Base-by-base conservation (phyloP, 1,139 yeast species). In the Taphrina populina region DNA sequence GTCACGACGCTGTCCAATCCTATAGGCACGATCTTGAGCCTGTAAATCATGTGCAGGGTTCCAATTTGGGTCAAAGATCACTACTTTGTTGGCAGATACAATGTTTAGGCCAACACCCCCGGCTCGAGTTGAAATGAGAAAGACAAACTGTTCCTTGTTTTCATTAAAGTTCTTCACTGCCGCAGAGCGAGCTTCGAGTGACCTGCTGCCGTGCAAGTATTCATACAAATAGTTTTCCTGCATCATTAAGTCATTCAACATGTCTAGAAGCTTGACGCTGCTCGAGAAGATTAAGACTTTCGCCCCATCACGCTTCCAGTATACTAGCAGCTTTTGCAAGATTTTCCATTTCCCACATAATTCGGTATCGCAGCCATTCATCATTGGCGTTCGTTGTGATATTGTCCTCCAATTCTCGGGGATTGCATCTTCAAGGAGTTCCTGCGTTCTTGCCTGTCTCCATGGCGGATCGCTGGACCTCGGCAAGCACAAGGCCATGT, bases 11-110 rank as follows among this genome's bases (percentile, higher is more conserved):
- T 92, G 98, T 10, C 98, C 98, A 67, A 92, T 92, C 73, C 98
- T 81, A 69, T 92, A 98, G 0, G 98, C 98, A 67, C 98, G 79
- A 69, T 92, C 98, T 97, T 92, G 92, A 0, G 98, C 97, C 71
- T 92, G 98, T 64, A 92, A 75, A 75, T 92, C 98, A 0, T 97
- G 97, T 67, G 92, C 97, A 1, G 98, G 98, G 66, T 92, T 92
- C 98, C 98, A 92, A 70, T 92, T 97, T 0, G 96, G 87, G 69
- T 92, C 98, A 66, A 82, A 92, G 32, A 92, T 71, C 10, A 92
- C 79, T 56, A 92, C 98, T 58, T 84, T 80, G 70, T 92, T 96
- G 1, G 98, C 98, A 30, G 88, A 79, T 0, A 96, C 90, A 65
- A 92, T 76, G 66, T 92, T 92, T 65, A 92, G 92, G 66, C 98